Percentiles rank a stretch among this genome's conserved stretches.
Evolutionary conservation across 768 basidiomycete species (phyloP).

Genomic region (Trametes cingulata): DNA sequence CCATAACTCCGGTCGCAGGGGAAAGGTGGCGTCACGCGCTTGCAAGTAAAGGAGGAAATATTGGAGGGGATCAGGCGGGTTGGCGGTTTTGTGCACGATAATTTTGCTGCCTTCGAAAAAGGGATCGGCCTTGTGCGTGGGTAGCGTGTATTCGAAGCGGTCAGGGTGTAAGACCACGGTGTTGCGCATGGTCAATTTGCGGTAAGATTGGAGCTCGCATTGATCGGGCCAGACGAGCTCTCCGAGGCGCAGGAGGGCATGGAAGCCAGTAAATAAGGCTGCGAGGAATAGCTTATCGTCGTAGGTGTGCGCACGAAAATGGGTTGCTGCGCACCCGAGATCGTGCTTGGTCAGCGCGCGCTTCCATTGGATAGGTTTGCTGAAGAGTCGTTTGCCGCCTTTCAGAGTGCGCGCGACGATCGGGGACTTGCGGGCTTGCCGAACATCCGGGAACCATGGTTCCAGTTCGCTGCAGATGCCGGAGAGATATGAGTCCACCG

Average conservation of each 20-base stretch:
- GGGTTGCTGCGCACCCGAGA: background rate
- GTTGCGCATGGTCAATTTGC: constrained; percentile 20
- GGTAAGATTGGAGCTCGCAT: background rate
- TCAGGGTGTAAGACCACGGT: too few species aligned
- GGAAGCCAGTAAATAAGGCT: constrained; percentile 25
- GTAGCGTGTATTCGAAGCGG: too few species aligned
- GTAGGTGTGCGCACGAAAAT: background rate
- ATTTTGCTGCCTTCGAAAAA: too few species aligned
- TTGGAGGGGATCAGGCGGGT: too few species aligned
- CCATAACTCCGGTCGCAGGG: constrained; percentile 37
- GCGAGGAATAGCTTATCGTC: constrained; percentile 31
- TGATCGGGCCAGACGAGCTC: constrained; percentile 32
- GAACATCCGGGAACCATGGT: constrained; percentile 32
- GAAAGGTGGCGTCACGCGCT: constrained; percentile 29
- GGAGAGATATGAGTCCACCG: constrained; percentile 39
- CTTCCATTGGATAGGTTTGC: constrained; percentile 30
- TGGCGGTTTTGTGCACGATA: too few species aligned
- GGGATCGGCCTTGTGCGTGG: too few species aligned
- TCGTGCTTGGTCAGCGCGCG: constrained; percentile 25
- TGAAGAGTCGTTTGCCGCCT: constrained; percentile 32
- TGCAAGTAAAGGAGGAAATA: background rate
- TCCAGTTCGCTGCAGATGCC: constrained; percentile 40
- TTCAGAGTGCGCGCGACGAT: constrained; percentile 34
- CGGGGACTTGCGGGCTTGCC: constrained; percentile 10
- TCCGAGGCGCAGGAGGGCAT: constrained; percentile 30